phyloP scores from a whole-genome alignment of 768 basidiomycete species.

The Phanerochaete carnosa region DNA sequence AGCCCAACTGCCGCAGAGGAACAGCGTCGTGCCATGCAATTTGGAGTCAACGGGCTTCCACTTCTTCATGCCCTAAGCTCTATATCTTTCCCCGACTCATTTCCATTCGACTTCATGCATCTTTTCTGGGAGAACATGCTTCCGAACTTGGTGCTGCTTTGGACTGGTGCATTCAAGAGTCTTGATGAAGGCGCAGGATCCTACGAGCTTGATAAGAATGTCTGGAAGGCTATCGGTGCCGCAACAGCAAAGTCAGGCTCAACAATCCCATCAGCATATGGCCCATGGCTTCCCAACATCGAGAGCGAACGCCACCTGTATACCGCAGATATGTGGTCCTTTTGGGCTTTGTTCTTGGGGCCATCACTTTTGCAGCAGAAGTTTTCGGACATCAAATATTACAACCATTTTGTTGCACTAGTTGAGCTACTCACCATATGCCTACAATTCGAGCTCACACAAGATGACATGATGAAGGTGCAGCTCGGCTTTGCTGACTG shows the following conservation, averaged over 20 bases:
- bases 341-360: conserved; percentile 38
- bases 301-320: conserved; percentile 20
- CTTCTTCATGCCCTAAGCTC: conserved; percentile 29
- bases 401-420: conserved; percentile 37
- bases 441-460: conserved; percentile 33
- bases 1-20: conserved; percentile 1
- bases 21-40: conserved; percentile 14
- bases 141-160: conserved; percentile 34
- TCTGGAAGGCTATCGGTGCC: conserved; percentile 40
- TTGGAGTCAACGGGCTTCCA: conserved; percentile 23
- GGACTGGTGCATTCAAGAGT: conserved; percentile 40
- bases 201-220: conserved; percentile 24
- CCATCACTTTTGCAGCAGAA: conserved; percentile 34
- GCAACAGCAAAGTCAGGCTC: conserved; percentile 27
- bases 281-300: conserved; percentile 32
- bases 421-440: conserved; percentile 33
- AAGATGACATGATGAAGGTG: not conserved
- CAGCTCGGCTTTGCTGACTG: no score
- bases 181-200: conserved; percentile 25
- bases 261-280: conserved; percentile 39
- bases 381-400: conserved; percentile 33
- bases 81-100: conserved; percentile 35
- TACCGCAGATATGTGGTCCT: conserved; percentile 37
- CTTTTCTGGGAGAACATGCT: conserved; percentile 43
- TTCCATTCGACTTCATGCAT: conserved; percentile 51